A percentile compares a stretch with the other conserved stretches of the same genome.
Conservation (phyloP, 805 yeast species). For the Saccharomycopsis capsularis region DNA sequence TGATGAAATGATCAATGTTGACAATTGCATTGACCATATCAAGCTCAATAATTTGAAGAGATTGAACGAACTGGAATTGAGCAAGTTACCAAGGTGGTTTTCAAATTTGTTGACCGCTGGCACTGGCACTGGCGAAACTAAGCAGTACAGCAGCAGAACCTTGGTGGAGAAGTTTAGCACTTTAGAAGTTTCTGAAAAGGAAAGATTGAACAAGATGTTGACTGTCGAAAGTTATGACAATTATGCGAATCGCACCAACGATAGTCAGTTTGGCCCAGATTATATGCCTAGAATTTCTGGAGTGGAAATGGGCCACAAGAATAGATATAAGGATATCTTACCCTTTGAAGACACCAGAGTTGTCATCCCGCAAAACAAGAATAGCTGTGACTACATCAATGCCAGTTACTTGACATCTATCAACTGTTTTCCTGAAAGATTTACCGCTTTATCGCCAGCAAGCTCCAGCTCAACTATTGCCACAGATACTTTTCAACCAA, state of each 20-base stretch:
- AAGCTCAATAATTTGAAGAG: constrained; percentile 16
- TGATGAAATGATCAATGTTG: constrained; percentile 38
- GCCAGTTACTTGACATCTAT: constrained; percentile 59
- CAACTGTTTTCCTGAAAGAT: background rate
- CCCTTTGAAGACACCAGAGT: constrained; percentile 86
- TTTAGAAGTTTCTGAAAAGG: constrained; percentile 64
- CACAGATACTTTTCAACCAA: background rate
- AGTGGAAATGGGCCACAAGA: constrained; percentile 72
- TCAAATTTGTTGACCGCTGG: constrained; percentile 8
- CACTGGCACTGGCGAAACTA: background rate
- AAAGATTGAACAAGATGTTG: constrained; percentile 44
- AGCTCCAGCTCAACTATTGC: background rate
- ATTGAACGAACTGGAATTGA: constrained; percentile 23
- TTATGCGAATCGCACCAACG: background rate
- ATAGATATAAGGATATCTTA: constrained; percentile 82
- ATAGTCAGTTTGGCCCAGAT: constrained; percentile 22
- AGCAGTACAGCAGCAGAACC: background rate
- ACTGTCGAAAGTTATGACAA: constrained; percentile 2
- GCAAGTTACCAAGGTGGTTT: constrained; percentile 51
- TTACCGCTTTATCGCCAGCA: background rate
- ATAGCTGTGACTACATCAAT: constrained; percentile 62
- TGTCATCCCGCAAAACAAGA: constrained; percentile 34
- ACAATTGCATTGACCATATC: constrained; percentile 19
- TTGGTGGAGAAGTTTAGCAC: constrained; percentile 48
- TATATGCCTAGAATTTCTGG: constrained; percentile 49